These are phyloP conservation scores for Immersiporthe knoxdaviesiana DNA, from an alignment of 2,329 filamentous ascomycete species.

Conservation along the genomic window DNA sequence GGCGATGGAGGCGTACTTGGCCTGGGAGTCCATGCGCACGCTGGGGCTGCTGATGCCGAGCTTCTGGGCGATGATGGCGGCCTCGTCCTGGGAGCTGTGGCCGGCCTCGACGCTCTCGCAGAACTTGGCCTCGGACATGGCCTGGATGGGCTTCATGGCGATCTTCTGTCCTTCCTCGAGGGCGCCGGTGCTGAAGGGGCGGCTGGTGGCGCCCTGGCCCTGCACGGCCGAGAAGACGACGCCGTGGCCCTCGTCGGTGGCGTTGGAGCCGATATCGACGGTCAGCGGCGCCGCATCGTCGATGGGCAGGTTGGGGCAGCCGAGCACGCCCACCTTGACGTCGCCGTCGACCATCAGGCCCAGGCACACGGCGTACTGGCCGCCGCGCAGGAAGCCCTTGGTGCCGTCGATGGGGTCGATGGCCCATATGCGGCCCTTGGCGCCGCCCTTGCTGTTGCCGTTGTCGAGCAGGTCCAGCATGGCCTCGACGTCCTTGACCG, in stretches of 20 bases:
- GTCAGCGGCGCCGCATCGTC: conserved; percentile 76
- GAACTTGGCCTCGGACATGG: conserved; percentile 83
- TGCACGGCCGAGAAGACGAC: conserved; percentile 86
- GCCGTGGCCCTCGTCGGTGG: conserved; percentile 75
- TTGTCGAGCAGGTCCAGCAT: conserved; percentile 68
- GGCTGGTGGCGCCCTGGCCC: conserved; percentile 79
- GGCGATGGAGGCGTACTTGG: conserved; percentile 96
- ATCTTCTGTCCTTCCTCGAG: conserved; percentile 66
- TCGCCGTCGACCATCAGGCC: conserved; percentile 90
- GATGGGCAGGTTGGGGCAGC: conserved; percentile 91
- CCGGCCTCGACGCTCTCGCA: conserved; percentile 95
- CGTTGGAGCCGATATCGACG: conserved; percentile 72
- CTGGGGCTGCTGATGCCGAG: conserved; percentile 88
- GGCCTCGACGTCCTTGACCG: conserved; percentile 65
- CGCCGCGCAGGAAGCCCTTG: conserved; percentile 93
- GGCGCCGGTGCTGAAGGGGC: conserved; percentile 64
- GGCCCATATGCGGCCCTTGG: conserved; percentile 84
- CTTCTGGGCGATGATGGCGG: conserved; percentile 79
- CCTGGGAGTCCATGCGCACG: conserved; percentile 96
- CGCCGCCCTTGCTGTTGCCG: conserved; percentile 72
- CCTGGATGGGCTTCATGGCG: conserved; percentile 74
- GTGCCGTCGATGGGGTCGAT: conserved; percentile 98
- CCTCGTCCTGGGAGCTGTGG: conserved; percentile 88
- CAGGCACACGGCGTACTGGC: conserved; percentile 95
- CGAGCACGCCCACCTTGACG: conserved; percentile 91